Evolutionary conservation across 371 early-diverging fungal species (phyloP).

Genomic region (Syncephalastrum racemosum): DNA sequence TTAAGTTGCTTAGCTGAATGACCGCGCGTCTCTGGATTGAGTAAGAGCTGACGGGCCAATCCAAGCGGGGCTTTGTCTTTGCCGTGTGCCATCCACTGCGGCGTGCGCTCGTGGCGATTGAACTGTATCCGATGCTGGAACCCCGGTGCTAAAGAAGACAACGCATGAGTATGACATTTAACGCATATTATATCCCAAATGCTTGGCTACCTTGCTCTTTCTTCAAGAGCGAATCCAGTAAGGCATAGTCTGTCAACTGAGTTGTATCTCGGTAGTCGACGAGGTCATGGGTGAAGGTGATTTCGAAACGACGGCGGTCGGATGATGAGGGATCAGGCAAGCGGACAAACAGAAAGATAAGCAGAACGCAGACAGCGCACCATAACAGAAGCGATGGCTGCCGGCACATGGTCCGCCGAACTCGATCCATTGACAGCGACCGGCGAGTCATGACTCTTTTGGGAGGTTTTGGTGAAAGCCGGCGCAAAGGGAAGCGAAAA

Average conservation of each 20-base stretch:
- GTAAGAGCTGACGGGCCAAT: slow-evolving; percentile 11
- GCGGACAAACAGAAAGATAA: slow-evolving; percentile 9
- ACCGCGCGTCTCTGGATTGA: slow-evolving; percentile 5
- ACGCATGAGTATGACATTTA: too few species aligned
- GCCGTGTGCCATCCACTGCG: slow-evolving; percentile 13
- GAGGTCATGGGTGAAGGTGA: slow-evolving; percentile 13
- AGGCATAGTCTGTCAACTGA: slow-evolving; percentile 31
- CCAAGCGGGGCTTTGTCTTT: slow-evolving; percentile 3
- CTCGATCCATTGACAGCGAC: slow-evolving; percentile 6
- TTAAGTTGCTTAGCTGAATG: slow-evolving; percentile 30
- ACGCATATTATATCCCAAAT: too few species aligned
- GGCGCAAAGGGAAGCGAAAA: too few species aligned
- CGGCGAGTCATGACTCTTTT: background rate
- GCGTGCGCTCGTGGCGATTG: slow-evolving; percentile 20
- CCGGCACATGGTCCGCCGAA: slow-evolving; percentile 6
- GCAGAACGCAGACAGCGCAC: slow-evolving; percentile 1
- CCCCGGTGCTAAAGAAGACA: too few species aligned
- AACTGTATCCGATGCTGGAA: slow-evolving; percentile 1
- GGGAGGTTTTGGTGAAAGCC: background rate
- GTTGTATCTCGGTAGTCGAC: slow-evolving; percentile 28
- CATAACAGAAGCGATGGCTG: slow-evolving; percentile 10
- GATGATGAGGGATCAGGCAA: slow-evolving; percentile 8
- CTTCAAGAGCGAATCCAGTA: slow-evolving; percentile 22
- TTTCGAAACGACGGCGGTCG: slow-evolving; percentile 2
- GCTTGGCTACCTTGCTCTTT: slow-evolving; percentile 20